Conservation (phyloP, 2,329 filamentous ascomycete species). For the Chalaropsis ovoidea region DNA sequence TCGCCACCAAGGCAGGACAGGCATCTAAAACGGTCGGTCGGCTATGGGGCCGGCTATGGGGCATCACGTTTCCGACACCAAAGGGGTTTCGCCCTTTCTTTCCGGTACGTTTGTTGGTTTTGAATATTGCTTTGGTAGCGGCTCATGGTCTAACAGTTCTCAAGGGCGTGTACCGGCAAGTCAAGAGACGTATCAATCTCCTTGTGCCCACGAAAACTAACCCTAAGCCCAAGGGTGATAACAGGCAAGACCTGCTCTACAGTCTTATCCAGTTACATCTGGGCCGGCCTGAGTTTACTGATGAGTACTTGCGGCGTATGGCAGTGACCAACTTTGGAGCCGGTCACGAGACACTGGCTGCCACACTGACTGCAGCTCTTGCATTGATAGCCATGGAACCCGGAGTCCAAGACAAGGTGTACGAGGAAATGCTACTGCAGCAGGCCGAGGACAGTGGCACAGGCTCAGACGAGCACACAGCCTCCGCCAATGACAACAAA, state of each 20-base stretch:
- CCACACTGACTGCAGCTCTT: constrained; percentile 42
- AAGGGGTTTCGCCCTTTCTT: constrained; percentile 41
- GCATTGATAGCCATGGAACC: constrained; percentile 38
- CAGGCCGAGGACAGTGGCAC: neutral
- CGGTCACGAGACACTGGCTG: constrained; percentile 46
- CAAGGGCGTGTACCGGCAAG: constrained; percentile 25
- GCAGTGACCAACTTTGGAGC: constrained; percentile 47
- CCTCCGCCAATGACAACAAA: neutral
- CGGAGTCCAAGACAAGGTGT: constrained; percentile 31
- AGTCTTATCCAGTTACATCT: constrained; percentile 41
- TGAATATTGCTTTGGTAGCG: neutral
- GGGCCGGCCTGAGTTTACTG: constrained; percentile 39
- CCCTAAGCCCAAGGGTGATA: constrained; percentile 30
- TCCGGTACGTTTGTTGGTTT: constrained; percentile 33
- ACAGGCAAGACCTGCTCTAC: constrained; percentile 36
- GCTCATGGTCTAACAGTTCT: neutral
- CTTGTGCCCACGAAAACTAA: constrained; percentile 26
- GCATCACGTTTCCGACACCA: constrained; percentile 38
- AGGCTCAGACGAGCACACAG: neutral
- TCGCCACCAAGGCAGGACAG: constrained; percentile 33
- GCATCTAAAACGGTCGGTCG: constrained; percentile 34
- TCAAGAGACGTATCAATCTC: constrained; percentile 24
- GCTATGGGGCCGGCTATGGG: constrained; percentile 38
- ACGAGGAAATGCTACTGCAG: constrained; percentile 28
- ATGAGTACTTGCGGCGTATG: constrained; percentile 42